phyloP scores from a whole-genome alignment of 139 green algal species.

The Micractinium sp. region DNA sequence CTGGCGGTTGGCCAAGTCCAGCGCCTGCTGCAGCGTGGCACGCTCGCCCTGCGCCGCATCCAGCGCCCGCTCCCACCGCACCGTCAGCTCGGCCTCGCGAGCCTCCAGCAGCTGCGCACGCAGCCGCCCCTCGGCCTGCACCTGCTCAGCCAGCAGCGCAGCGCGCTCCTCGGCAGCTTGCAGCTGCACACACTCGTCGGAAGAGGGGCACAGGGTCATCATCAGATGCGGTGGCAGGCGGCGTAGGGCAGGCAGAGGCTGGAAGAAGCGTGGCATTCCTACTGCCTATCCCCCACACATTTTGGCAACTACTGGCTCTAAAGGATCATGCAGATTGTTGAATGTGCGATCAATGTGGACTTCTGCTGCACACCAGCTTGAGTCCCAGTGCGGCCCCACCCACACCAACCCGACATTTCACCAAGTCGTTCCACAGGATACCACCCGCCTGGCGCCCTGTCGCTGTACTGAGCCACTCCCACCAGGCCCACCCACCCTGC shows the following conservation, averaged over 20 bases:
- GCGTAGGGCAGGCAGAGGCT: not conserved
- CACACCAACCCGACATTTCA: too few species aligned
- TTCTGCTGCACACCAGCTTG: too few species aligned
- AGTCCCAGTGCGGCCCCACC: too few species aligned
- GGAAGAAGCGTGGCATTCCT: not conserved
- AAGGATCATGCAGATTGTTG: too few species aligned
- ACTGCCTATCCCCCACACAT: too few species aligned
- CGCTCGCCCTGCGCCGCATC: conserved; percentile 22
- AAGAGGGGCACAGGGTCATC: not conserved
- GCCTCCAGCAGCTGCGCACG: conserved; percentile 6
- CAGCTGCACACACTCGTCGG: not conserved
- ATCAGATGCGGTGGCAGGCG: too few species aligned
- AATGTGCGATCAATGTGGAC: too few species aligned
- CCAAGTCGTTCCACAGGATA: too few species aligned
- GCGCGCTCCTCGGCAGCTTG: conserved; percentile 12
- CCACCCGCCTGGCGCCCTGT: too few species aligned
- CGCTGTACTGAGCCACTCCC: too few species aligned
- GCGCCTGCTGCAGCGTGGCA: conserved; percentile 13
- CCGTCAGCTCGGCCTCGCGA: conserved; percentile 12
- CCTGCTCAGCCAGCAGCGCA: not conserved
- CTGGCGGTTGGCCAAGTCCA: conserved; percentile 31
- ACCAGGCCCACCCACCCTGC: not conserved
- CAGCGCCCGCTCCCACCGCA: conserved; percentile 20
- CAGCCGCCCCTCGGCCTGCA: conserved; percentile 9
- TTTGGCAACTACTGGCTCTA: too few species aligned